Evolutionary conservation across 73 alveolate genomes (phyloP).

Genomic region (Tetrahymena malaccensis): DNA sequence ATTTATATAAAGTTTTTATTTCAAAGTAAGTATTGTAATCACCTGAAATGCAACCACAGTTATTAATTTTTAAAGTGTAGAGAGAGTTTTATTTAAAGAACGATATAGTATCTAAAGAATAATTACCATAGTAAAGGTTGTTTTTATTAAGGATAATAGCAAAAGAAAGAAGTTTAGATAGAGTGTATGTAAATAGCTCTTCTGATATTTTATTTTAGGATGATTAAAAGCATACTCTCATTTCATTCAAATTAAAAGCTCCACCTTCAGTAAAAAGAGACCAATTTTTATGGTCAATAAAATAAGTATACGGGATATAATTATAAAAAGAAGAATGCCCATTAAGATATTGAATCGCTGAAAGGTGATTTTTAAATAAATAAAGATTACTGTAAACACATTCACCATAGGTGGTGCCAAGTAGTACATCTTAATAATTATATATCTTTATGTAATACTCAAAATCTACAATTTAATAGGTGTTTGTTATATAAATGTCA

Average conservation of each 20-base stretch:
- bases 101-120: background rate
- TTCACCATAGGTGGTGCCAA: background rate
- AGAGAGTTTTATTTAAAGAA: background rate
- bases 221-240: background rate
- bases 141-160: background rate
- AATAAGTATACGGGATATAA: background rate
- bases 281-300: background rate
- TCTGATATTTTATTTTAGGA: background rate
- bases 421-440: background rate
- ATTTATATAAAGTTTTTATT: background rate
- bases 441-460: background rate
- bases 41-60: background rate
- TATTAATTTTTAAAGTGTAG: background rate
- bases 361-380: background rate
- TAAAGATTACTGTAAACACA: background rate
- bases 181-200: background rate
- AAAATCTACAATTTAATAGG: background rate
- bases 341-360: background rate
- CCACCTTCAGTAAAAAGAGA: background rate
- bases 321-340: background rate
- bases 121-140: background rate
- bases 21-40: background rate
- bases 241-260: background rate
- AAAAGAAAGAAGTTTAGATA: background rate
- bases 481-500: background rate